These are phyloP conservation scores for Paramecium caudatum DNA, from an alignment of 73 alveolate genomes.

Conservation along the genomic window DNA sequence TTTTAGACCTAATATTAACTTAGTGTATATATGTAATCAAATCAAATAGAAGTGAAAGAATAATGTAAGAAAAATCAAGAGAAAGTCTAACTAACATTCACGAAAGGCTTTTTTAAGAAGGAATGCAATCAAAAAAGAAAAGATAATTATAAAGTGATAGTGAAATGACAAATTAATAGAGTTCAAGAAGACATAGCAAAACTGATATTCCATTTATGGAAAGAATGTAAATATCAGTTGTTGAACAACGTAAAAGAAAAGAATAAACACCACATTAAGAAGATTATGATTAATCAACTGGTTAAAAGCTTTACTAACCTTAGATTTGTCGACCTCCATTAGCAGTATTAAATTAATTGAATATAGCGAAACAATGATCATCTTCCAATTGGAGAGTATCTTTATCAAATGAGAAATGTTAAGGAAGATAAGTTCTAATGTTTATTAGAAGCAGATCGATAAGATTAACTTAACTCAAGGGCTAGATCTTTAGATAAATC, in stretches of 20 bases:
- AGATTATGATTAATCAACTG: neutral
- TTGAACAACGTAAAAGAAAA: conserved; percentile 1
- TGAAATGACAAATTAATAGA: neutral
- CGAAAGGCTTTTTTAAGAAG: conserved; percentile 47
- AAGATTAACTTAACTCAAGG: neutral
- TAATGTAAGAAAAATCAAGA: neutral
- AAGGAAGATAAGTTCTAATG: neutral
- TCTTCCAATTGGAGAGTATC: conserved; percentile 60
- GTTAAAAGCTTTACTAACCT: conserved; percentile 45
- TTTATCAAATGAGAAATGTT: conserved; percentile 40
- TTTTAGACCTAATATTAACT: conserved; percentile 23
- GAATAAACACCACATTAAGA: neutral
- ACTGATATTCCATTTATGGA: conserved; percentile 56
- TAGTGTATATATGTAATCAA: neutral
- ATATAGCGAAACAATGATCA: conserved; percentile 53
- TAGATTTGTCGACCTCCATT: conserved; percentile 43
- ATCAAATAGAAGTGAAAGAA: conserved; percentile 47
- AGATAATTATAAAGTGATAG: neutral
- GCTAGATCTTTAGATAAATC: conserved; percentile 73
- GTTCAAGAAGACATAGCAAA: conserved; percentile 15
- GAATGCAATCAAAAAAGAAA: conserved; percentile 8
- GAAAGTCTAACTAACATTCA: neutral
- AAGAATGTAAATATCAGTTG: conserved; percentile 50
- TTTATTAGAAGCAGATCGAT: neutral
- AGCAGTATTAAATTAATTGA: neutral